Evolutionary conservation across 2,329 filamentous ascomycete genomes (phyloP), one percentile per base, ranked within the genome.

Genomic region (Penicillium sp.): DNA sequence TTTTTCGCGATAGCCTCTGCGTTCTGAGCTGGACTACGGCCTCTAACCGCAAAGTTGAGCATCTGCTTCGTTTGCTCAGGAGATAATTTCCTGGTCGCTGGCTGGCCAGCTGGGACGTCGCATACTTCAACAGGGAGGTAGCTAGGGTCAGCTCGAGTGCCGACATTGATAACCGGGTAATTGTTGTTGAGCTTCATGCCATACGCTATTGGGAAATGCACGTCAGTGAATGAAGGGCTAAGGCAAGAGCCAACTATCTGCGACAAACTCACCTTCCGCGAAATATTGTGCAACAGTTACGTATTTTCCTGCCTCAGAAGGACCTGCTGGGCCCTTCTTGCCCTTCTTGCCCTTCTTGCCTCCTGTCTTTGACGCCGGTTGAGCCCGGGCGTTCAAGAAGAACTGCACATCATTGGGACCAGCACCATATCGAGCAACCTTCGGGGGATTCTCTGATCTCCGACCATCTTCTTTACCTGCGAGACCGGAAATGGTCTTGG

Each of bases 71-170:
- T 89, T 66, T 93, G 88, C 0, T 78, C 71, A 0, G 80, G 76
- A 0, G 70, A 79, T 14, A 92, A 77, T 63, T 86, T 85, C 3
- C 81, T 75, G 34, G 82, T 83, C 19, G 86, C 79, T 0, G 82
- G 71, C 65, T 94, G 90, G 0, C 88, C 89, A 1, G 83, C 79
- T 8, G 85, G 67, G 2, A 94, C 80, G 3, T 76, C 71, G 58
- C 89, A 86, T 5, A 86, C 75, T 67, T 92, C 88, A 0, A 84
- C 82, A 0, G 89, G 88, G 33, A 90, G 72, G 61, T 88, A 91
- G 0, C 77, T 78, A 0, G 88, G 87, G 10, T 80, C 82, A 0
- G 76, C 71, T 0, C 66, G 64, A 10, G 72, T 83, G 2, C 88
- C 89, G 10, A 88, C 77, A 65, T 92, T 91, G 58, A 92, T 70